These are phyloP conservation scores for Thraustochytrium striatum DNA, from an alignment of 352 stramenopile genomes.

Conservation along the genomic window DNA sequence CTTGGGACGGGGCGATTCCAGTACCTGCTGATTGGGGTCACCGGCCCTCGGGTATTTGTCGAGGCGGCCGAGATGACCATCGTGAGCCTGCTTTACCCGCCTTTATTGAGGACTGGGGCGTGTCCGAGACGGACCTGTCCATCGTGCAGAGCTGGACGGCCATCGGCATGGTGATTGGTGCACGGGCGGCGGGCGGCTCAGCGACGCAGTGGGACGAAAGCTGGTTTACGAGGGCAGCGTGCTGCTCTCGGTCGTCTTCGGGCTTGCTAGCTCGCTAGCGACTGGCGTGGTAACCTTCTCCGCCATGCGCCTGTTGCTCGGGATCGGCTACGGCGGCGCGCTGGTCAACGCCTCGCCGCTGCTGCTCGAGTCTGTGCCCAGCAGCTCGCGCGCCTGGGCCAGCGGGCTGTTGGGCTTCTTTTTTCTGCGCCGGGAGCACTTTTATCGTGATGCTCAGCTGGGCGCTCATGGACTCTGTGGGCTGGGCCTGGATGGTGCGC, in stretches of 20 bases:
- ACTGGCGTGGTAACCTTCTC: neutral
- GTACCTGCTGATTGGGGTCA: no score
- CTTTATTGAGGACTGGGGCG: neutral
- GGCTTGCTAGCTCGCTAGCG: neutral
- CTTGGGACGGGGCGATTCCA: no score
- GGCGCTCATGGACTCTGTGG: neutral
- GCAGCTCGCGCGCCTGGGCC: neutral
- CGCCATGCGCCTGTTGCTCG: neutral
- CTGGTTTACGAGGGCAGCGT: neutral
- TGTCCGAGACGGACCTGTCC: neutral
- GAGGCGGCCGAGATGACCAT: slow-evolving; percentile 23
- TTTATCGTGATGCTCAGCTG: slow-evolving; percentile 17
- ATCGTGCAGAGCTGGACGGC: slow-evolving; percentile 1
- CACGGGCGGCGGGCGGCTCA: neutral
- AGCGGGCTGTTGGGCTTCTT: neutral
- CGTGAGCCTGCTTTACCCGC: slow-evolving; percentile 8
- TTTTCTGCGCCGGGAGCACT: neutral
- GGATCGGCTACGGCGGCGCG: slow-evolving; percentile 7
- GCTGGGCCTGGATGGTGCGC: slow-evolving; percentile 16
- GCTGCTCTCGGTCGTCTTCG: slow-evolving; percentile 2
- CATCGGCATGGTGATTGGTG: slow-evolving; percentile 6
- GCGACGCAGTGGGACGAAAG: neutral
- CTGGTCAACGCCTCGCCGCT: neutral
- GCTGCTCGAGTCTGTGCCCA: neutral
- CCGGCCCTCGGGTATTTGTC: no score